Evolutionary conservation across 2,329 filamentous ascomycete species (phyloP), one percentile per base, ranked within the genome.

Genomic region (Aulographum hederae): DNA sequence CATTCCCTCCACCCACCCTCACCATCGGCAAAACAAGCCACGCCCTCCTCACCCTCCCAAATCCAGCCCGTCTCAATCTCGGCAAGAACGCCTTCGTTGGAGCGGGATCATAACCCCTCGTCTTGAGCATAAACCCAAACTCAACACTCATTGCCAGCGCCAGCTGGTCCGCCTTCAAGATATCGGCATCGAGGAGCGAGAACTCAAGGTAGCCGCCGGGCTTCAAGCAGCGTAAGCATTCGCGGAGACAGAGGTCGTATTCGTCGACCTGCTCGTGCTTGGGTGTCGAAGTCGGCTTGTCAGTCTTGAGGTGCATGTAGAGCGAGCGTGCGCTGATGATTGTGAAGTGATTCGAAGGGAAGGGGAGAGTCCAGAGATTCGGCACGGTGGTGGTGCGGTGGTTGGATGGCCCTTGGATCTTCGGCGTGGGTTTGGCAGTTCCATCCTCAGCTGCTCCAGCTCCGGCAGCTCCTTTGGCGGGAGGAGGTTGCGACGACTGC

Each of bases 141-240:
- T 95, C 85, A 33, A 91, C 81, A 30, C 77, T 78, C 51, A 89
- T 78, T 28, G 82, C 81, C 35, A 81, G 73, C 21, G 76, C 81
- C 14, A 75, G 63, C 0, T 78, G 73, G 0, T 85, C 85, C 0
- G 82, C 74, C 41, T 84, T 85, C 38, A 91, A 73, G 43, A 98
- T 73, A 46, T 92, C 84, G 1, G 84, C 78, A 52, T 98, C 89
- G 43, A 95, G 69, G 28, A 95, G 58, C 38, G 73, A 75, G 57
- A 89, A 98, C 48, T 98, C 89, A 36, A 98, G 61, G 52, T 86
- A 86, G 19, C 89, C 89, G 31, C 82, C 84, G 1, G 86, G 85
- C 58, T 93, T 93, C 42, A 94, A 72, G 36, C 91, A 77, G 36
- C 89, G 82, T 59, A 81, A 73, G 51, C 84, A 91, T 57, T 98